Evolutionary conservation across 139 green algal genomes (phyloP).

Genomic region (Chlorella sp.): DNA sequence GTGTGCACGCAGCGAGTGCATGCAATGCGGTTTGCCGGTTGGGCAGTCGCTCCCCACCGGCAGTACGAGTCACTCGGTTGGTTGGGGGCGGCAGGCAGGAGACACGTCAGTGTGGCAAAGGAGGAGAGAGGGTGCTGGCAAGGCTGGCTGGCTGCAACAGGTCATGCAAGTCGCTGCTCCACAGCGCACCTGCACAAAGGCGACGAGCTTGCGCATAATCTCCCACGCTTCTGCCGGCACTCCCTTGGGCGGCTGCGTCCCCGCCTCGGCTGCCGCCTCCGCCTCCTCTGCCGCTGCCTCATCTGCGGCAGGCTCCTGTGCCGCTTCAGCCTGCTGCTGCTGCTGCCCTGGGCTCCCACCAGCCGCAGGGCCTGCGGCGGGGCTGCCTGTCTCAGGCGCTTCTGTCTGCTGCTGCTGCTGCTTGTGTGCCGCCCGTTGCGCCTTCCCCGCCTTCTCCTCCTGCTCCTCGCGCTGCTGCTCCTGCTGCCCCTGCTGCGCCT

Average conservation of each 20-base stretch:
- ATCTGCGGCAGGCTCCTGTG: not conserved
- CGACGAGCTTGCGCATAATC: slow-evolving; percentile 59
- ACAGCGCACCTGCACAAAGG: slow-evolving; percentile 49
- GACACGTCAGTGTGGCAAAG: too few relatives aligned
- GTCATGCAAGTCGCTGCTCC: not conserved
- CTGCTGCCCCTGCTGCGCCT: not conserved
- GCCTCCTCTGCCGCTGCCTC: not conserved
- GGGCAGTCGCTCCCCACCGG: too few relatives aligned
- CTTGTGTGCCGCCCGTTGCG: too few relatives aligned
- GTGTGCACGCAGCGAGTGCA: too few relatives aligned
- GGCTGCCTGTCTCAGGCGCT: not conserved
- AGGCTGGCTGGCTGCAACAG: too few relatives aligned
- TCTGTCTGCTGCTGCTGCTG: not conserved
- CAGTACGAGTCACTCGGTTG: too few relatives aligned
- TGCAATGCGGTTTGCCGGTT: too few relatives aligned
- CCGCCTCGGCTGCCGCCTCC: not conserved
- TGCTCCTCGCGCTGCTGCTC: not conserved
- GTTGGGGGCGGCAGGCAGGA: too few relatives aligned
- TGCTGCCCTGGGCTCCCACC: not conserved
- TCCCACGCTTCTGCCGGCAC: not conserved
- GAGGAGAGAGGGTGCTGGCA: too few relatives aligned
- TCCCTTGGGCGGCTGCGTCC: not conserved
- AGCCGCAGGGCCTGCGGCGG: not conserved
- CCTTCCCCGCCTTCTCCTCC: too few relatives aligned
- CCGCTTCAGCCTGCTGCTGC: not conserved